Percentiles rank a stretch among this genome's conserved stretches.
Conservation (phyloP, 2,329 filamentous ascomycete species). For the Aspergillus jensenii region DNA sequence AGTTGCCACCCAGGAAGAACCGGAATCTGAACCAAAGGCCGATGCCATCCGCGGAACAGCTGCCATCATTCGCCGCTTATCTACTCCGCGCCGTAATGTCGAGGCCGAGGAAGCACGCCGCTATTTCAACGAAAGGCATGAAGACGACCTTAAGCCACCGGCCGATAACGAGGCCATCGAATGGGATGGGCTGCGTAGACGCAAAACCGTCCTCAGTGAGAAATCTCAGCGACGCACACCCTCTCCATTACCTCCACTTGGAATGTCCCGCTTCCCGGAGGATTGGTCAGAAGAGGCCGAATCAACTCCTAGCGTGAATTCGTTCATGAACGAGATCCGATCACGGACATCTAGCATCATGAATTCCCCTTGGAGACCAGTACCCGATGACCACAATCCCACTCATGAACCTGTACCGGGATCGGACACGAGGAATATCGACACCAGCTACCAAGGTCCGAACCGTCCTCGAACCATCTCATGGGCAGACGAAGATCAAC, state of each 20-base stretch:
- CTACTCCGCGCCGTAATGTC: slow-evolving; percentile 70
- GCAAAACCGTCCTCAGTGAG: slow-evolving; percentile 58
- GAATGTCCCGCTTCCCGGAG: slow-evolving; percentile 83
- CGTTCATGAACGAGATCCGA: slow-evolving; percentile 40
- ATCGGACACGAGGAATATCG: slow-evolving; percentile 48
- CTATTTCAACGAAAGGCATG: slow-evolving; percentile 73
- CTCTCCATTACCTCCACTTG: slow-evolving; percentile 71
- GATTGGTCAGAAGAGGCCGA: slow-evolving; percentile 36
- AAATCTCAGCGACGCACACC: slow-evolving; percentile 39
- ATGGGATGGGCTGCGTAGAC: slow-evolving; percentile 85
- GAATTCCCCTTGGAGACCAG: slow-evolving; percentile 35
- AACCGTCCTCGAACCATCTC: slow-evolving; percentile 42
- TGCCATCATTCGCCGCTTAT: slow-evolving; percentile 82
- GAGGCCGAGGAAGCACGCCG: slow-evolving; percentile 77
- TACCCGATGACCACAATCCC: slow-evolving; percentile 26
- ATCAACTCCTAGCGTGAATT: slow-evolving; percentile 31
- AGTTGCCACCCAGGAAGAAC: slow-evolving; percentile 90
- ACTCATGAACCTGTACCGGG: slow-evolving; percentile 63
- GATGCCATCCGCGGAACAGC: slow-evolving; percentile 91
- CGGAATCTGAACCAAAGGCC: slow-evolving; percentile 94
- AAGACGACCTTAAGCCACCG: slow-evolving; percentile 70
- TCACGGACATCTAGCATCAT: slow-evolving; percentile 39
- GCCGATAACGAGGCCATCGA: slow-evolving; percentile 79
- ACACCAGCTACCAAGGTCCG: slow-evolving; percentile 38
- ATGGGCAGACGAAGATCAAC: slow-evolving; percentile 33